Base-by-base conservation (phyloP, 345 rosid species). In the Camelina hispida region DNA sequence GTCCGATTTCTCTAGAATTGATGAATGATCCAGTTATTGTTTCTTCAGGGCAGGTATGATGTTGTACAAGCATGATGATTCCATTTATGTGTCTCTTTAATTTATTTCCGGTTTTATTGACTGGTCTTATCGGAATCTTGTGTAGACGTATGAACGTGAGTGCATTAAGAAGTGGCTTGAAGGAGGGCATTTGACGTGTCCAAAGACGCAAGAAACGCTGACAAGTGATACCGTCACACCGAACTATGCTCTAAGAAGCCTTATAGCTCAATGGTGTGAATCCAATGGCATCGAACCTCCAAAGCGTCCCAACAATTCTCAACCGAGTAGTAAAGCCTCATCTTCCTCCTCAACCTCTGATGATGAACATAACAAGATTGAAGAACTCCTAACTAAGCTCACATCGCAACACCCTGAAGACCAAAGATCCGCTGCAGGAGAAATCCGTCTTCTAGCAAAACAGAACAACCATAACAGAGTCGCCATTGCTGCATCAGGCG, bases 1-100 rank as follows among this genome's bases (percentile, higher is more conserved):
- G 98, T 79, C 96, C 98, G 15, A 91, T 94, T 68, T 91, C 97
- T 17, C 73, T 91, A 75, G 91, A 94, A 67, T 78, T 94, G 80
- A 94, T 94, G 91, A 87, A 56, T 52, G 98, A 94, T 85, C 98
- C 97, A 42, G 96, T 91, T 51, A 91, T 94, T 82, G 97, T 94
- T 69, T 94, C 98, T 25, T 91, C 95, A 42, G 98, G 98, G 46
- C 96, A 94, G 93, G 98, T 94, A 86, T 28, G 0, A 28, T 28
- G 4, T 0, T 2, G 13, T 54, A 18, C 11, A 35, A 43, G 17
- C 7, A 0, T 15, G 4, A 5, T 18, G 9, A 5, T 15, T 56
- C 18, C 4, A 0, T 15, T 22, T 58, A 0, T 0, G 14, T 22
- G 20, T 60, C 6, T 18, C 6, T 9, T 51, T 16, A 75, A 42